Evolutionary conservation across 1,284 basidiomycete species (phyloP), one percentile per base, ranked within the genome.

Genomic region (Tetrapyrgos nigripes): DNA sequence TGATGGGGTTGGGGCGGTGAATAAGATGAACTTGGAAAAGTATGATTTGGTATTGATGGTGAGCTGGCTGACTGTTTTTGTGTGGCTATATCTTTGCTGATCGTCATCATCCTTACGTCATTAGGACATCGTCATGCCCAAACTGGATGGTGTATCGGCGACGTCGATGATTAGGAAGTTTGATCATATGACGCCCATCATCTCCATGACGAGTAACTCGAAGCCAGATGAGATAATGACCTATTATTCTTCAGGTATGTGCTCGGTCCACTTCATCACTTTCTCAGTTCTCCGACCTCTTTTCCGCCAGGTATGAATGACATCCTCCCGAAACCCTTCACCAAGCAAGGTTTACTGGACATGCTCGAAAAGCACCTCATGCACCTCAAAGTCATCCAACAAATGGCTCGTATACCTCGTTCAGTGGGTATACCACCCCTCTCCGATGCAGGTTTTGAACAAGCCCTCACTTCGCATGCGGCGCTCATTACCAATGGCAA

Each of bases 331-430:
- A 98, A 98, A 74, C 96, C 96, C 1, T 98, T 98, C 76, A 97
- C 94, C 14, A 95, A 96, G 72, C 89, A 96, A 69, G 92, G 92
- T 9, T 76, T 98, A 54, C 78, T 97, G 53, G 89, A 91, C 62
- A 96, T 98, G 87, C 88, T 98, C 61, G 95, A 98, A 88, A 97
- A 96, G 86, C 96, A 98, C 70, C 79, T 98, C 35, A 90, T 91
- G 76, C 96, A 98, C 70, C 86, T 97, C 63, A 96, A 96, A 74
- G 88, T 91, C 49, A 93, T 96, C 64, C 92, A 95, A 74, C 85
- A 91, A 69, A 86, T 94, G 76, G 84, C 88, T 44, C 83, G 72
- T 62, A 74, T 95, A 24, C 87, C 91, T 2, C 83, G 89, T 21
- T 82, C 85, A 1, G 75, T 92, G n/a, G 91, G 91, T 8, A 80